Base-by-base conservation (phyloP, 257 asterid species). In the Osmanthus fragrans region DNA sequence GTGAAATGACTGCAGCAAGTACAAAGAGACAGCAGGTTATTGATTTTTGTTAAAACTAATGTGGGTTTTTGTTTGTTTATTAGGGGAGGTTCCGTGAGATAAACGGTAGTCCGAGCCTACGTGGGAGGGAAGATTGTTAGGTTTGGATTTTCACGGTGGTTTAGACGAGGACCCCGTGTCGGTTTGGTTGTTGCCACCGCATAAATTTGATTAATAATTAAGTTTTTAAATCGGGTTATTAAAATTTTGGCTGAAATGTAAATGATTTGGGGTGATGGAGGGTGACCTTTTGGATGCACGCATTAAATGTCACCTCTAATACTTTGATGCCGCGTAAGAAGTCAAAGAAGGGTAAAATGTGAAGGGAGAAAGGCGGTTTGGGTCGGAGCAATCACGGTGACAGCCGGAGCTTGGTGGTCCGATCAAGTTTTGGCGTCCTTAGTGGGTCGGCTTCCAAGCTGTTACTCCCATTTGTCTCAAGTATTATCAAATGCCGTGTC, bases 61-160 rank as follows among this genome's bases (percentile, higher is more conserved):
- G 30, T 18, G 60, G 71, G 68, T 45, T 49, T 75, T 80, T 71
- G 70, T 47, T 86, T 81, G 82, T 85, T 87, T 77, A 81, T 78
- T 47, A 75, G 70, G 73, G 32, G 42, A 39, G 84, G 86, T 76
- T 79, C 69, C 85, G 86, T 9, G 39, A 1, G 33, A 39, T 82
- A 77, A 91, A 89, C 92, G 94, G 95, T 54, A 86, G 88, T 87
- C 97, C 97, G 89, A 84, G 84, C 90, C 97, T 89, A 80, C 82
- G 87, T 86, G 90, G 88, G 74, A 37, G 49, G 4, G 49, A 40
- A 11, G 49, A 40, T 51, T 47, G 69, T 23, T 40, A 67, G 86
- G 87, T 23, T 85, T 63, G 84, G 82, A 25, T 0, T 36, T 34
- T 75, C 51, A 42, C 18, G 85, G 83, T 40, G 81, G 63, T 56